Conservation (phyloP, 148 eudicot genomes). For the Rheum nobile region DNA sequence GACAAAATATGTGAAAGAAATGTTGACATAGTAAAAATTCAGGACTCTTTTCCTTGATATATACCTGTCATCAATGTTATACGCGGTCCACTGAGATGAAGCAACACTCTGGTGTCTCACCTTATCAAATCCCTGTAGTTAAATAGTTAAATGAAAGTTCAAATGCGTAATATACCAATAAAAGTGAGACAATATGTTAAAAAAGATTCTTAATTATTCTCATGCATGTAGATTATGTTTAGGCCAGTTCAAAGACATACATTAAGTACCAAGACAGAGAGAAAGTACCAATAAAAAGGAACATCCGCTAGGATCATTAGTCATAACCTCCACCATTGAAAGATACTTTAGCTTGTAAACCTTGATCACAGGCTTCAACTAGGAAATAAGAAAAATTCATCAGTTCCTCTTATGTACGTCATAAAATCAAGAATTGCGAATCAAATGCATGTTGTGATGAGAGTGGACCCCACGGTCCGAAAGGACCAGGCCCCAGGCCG, state of each 20-base stretch:
- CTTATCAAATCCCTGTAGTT: constrained; percentile 87
- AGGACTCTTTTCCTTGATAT: neutral
- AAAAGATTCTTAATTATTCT: neutral
- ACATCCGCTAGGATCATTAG: constrained; percentile 82
- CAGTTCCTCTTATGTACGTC: neutral
- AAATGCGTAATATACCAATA: neutral
- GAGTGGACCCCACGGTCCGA: too few species aligned
- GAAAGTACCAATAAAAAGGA: constrained; percentile 70
- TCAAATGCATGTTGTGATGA: neutral
- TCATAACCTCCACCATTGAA: constrained; percentile 79
- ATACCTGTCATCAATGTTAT: constrained; percentile 93
- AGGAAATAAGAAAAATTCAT: constrained; percentile 5
- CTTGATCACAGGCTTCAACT: constrained; percentile 72
- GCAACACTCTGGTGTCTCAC: constrained; percentile 76
- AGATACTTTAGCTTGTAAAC: constrained; percentile 88
- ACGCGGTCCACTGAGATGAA: constrained; percentile 96
- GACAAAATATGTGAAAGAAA: neutral
- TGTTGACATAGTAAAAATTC: neutral
- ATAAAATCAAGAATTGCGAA: neutral
- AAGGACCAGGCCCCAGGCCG: too few species aligned
- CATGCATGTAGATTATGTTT: neutral
- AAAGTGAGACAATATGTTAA: neutral
- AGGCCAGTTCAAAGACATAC: neutral
- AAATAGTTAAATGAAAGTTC: neutral
- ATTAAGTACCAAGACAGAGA: neutral